Percentiles rank a stretch among this genome's conserved stretches.
These are phyloP conservation scores for Psilocybe sp. DNA, from an alignment of 768 basidiomycete species.

Conservation along the genomic window DNA sequence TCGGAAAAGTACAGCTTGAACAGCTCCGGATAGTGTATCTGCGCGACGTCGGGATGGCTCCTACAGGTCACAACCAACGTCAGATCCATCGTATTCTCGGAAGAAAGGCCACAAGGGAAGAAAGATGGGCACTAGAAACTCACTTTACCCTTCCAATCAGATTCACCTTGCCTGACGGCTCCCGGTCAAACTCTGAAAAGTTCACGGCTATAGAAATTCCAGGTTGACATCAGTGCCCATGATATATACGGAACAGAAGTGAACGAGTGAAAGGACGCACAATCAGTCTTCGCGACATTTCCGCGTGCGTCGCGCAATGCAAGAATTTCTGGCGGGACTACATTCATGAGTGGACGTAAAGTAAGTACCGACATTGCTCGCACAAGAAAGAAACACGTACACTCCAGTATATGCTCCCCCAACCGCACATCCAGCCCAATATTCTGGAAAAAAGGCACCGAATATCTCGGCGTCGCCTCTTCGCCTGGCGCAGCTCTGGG, in stretches of 20 bases:
- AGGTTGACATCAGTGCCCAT: background rate
- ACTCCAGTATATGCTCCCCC: conserved; percentile 40
- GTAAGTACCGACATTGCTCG: background rate
- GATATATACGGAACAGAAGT: background rate
- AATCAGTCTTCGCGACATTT: conserved; percentile 51
- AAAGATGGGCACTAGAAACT: conserved; percentile 20
- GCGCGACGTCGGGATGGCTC: conserved; percentile 83
- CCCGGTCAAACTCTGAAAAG: conserved; percentile 68
- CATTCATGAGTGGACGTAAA: background rate
- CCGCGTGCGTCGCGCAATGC: conserved; percentile 60
- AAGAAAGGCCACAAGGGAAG: background rate
- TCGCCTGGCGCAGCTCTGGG: no score
- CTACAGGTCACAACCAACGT: conserved; percentile 31
- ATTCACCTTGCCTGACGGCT: conserved; percentile 68
- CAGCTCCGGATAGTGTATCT: conserved; percentile 71
- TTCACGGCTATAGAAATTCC: conserved; percentile 72
- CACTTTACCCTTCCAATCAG: conserved; percentile 80
- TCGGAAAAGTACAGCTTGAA: conserved; percentile 71
- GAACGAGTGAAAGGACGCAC: conserved; percentile 49
- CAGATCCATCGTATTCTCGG: background rate
- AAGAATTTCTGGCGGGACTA: conserved; percentile 59
- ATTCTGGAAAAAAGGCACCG: conserved; percentile 85
- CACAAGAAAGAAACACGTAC: conserved; percentile 21
- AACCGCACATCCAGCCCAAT: conserved; percentile 59
- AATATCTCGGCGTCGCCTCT: no score